Base-by-base conservation (phyloP, 169 alveolate genomes). In the Babesia sp. region DNA sequence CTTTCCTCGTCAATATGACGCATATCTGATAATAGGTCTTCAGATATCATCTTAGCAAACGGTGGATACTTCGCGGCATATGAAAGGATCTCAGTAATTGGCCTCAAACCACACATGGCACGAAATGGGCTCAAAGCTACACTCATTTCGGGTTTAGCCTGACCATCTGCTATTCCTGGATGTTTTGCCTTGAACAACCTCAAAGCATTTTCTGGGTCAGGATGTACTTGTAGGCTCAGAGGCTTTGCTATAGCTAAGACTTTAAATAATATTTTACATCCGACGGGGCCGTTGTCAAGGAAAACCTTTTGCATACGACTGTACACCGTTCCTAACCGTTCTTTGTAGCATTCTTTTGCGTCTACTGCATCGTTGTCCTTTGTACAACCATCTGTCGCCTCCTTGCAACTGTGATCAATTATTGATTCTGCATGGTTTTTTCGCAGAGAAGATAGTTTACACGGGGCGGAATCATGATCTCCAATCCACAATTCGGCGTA, bases 401-500 rank as follows among this genome's bases (percentile, higher is more conserved):
- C 56, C 33, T 18, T 18, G 56, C 20, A 18, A 18, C 56, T 20
- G 16, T 41, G 50, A 41, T 41, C 50, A 16, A 12, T 16, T 48
- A 48, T 8, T 20, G 6, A 7, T 9, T 28, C 56, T 7, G 56
- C 20, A 9, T 14, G 8, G 46, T 14, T 9, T 39, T 14, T 39
- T 39, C 14, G 46, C 46, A 51, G 64, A 29, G 73, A 64, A 33
- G 45, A 42, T 51, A 79, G 84, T 41, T 37, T 46, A 55, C 81
- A 81, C 8, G 91, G 93, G 22, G 90, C 86, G 41, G 85, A 74
- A 24, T 45, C 77, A 51, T 88, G 93, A 51, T 76, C 75, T 5
- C 93, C 93, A 4, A 88, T 57, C 93, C 93, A 88, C 39, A 88
- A 50, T 59, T 88, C 93, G 26, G 93, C 90, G 45, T 77, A 88